A percentile compares a stretch with the other conserved stretches of the same genome.
Conservation (phyloP, 768 basidiomycete genomes). For the Glaciozyma martinii region DNA sequence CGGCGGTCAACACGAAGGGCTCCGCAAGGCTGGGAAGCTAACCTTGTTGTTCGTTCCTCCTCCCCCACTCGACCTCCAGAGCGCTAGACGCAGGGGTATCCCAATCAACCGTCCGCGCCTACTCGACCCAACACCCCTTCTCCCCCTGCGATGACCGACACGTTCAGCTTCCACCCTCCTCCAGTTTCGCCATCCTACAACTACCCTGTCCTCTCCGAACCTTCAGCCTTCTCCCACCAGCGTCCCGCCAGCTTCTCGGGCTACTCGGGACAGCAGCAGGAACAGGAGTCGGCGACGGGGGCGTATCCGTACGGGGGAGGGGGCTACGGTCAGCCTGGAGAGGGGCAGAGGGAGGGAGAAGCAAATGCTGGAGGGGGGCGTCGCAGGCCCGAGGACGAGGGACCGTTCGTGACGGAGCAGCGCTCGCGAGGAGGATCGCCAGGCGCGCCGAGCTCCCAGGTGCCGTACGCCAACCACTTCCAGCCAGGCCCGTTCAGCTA, state of each 20-base stretch:
- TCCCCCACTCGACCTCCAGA: no score
- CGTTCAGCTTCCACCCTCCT: conserved; percentile 20
- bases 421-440: neutral
- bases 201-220: neutral
- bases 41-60: neutral
- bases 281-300: neutral
- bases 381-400: neutral
- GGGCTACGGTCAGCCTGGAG: neutral
- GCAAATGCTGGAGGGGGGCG: neutral
- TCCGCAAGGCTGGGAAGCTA: no score
- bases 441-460: neutral
- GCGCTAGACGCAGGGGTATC: neutral
- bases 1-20: no score
- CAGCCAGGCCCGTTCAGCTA: neutral
- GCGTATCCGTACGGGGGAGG: neutral
- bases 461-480: neutral
- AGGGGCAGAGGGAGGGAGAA: neutral
- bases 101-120: neutral
- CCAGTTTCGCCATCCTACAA: conserved; percentile 2
- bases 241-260: neutral
- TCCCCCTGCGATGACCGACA: conserved; percentile 9
- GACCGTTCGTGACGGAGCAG: neutral
- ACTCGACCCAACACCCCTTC: neutral
- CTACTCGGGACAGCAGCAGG: neutral
- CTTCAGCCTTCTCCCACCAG: neutral